Evolutionary conservation across 2,329 filamentous ascomycete genomes (phyloP).

Genomic region (Meredithiella fracta): DNA sequence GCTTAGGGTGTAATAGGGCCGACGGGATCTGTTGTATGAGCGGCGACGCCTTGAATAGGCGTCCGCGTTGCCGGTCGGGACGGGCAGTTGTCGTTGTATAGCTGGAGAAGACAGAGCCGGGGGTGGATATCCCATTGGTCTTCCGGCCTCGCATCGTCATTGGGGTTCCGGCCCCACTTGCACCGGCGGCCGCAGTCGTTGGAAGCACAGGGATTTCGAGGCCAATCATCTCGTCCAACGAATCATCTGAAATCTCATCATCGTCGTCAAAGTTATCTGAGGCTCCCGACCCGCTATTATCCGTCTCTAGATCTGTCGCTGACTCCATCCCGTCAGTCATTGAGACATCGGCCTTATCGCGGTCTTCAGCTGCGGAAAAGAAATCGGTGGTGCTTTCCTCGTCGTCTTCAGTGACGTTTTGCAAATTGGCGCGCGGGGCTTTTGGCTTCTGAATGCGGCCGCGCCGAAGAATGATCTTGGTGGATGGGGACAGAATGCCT

Average conservation of each 20-base stretch:
- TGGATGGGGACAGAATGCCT: conserved; percentile 58
- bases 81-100: conserved; percentile 73
- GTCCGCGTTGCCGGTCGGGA: conserved; percentile 53
- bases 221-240: conserved; percentile 84
- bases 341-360: conserved; percentile 35
- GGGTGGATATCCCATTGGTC: conserved; percentile 60
- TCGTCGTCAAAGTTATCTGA: conserved; percentile 62
- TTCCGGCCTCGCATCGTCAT: conserved; percentile 58
- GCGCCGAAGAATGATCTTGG: conserved; percentile 66
- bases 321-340: conserved; percentile 40
- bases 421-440: conserved; percentile 35
- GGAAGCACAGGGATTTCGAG: conserved; percentile 64
- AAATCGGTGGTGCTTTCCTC: conserved; percentile 85
- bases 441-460: conserved; percentile 40
- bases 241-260: conserved; percentile 71
- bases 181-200: conserved; percentile 33
- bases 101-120: conserved; percentile 76
- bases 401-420: conserved; percentile 45
- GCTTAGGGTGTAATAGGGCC: conserved; percentile 72
- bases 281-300: conserved; percentile 36
- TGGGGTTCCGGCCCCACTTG: conserved; percentile 63
- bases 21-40: conserved; percentile 55
- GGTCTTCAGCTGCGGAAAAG: conserved; percentile 79
- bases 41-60: conserved; percentile 70
- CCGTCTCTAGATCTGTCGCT: conserved; percentile 45